Conservation (phyloP, 140 eudicot species). For the Ambrosia hybrid region DNA sequence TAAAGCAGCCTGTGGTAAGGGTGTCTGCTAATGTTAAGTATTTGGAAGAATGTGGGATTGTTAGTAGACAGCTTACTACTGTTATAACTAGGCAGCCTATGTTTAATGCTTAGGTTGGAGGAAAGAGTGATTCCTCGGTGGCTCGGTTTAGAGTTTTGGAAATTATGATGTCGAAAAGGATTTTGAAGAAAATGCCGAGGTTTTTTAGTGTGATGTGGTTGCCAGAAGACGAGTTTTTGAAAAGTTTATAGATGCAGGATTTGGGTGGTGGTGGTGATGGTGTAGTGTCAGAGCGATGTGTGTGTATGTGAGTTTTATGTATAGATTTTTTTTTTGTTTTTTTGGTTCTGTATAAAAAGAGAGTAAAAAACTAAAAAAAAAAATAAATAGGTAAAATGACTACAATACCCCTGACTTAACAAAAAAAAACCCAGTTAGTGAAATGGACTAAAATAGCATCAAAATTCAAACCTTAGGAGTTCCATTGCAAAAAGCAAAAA, state of each 20-base stretch:
- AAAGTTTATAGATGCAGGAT: conserved; percentile 22
- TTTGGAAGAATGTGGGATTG: conserved; percentile 47
- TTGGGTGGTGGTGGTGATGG: too few species aligned
- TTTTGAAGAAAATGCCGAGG: conserved; percentile 34
- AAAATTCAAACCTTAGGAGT: too few species aligned
- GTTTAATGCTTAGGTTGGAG: conserved; percentile 43
- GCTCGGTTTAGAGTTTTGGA: conserved; percentile 30
- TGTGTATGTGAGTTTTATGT: too few species aligned
- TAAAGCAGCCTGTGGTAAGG: conserved; percentile 11
- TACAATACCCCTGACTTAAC: too few species aligned
- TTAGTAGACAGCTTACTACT: conserved; percentile 35
- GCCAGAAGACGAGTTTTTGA: conserved; percentile 41
- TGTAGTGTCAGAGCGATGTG: too few species aligned
- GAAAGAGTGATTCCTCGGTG: conserved; percentile 40
- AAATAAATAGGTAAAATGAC: too few species aligned
- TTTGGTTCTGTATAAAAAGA: too few species aligned
- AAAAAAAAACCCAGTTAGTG: too few species aligned
- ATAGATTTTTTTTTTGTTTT: too few species aligned
- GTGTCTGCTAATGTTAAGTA: conserved; percentile 26
- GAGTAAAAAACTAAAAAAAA: too few species aligned
- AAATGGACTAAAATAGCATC: too few species aligned
- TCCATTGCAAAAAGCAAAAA: too few species aligned
- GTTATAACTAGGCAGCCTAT: conserved; percentile 43
- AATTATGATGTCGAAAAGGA: conserved; percentile 32
- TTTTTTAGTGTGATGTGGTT: conserved; percentile 28